Evolutionary conservation across 768 basidiomycete genomes (phyloP).

Genomic region (Phlegmacium glaucopus): DNA sequence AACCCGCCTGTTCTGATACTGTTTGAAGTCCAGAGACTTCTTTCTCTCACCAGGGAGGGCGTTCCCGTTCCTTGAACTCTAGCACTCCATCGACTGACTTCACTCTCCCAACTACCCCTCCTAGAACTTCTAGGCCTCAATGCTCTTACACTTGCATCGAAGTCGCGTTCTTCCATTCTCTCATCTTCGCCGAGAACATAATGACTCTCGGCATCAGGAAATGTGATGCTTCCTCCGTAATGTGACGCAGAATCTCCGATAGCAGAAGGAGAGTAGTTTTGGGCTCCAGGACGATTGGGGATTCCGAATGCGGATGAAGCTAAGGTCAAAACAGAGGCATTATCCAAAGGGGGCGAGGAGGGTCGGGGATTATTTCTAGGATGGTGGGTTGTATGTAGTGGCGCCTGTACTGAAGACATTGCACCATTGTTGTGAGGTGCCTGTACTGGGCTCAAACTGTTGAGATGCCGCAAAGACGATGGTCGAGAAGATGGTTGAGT

Average conservation of each 20-base stretch:
- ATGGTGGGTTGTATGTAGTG: conserved; percentile 87
- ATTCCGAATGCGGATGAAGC: conserved; percentile 90
- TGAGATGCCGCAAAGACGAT: conserved; percentile 25
- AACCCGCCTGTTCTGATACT: conserved; percentile 58
- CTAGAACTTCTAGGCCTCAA: conserved; percentile 82
- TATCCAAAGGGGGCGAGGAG: conserved; percentile 84
- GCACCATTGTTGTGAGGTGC: conserved; percentile 20
- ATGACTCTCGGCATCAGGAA: conserved; percentile 65
- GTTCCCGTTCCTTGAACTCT: conserved; percentile 49
- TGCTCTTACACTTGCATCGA: conserved; percentile 88
- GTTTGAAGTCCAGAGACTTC: conserved; percentile 58
- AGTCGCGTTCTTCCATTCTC: conserved; percentile 62
- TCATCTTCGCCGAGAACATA: conserved; percentile 67
- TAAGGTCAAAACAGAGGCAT: conserved; percentile 89
- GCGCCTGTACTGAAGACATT: conserved; percentile 64
- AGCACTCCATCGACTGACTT: conserved; percentile 86
- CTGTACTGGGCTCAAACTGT: conserved; percentile 24
- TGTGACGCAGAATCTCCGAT: conserved; percentile 70
- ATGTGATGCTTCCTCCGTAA: conserved; percentile 57
- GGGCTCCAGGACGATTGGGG: conserved; percentile 46
- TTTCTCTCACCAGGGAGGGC: conserved; percentile 45
- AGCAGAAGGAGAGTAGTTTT: conserved; percentile 46
- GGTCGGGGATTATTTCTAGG: conserved; percentile 96
- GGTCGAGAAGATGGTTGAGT: conserved; percentile 41
- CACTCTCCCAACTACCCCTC: conserved; percentile 90